phyloP scores from a whole-genome alignment of 192 early-diverging fungal species.

The Mortierella claussenii region DNA sequence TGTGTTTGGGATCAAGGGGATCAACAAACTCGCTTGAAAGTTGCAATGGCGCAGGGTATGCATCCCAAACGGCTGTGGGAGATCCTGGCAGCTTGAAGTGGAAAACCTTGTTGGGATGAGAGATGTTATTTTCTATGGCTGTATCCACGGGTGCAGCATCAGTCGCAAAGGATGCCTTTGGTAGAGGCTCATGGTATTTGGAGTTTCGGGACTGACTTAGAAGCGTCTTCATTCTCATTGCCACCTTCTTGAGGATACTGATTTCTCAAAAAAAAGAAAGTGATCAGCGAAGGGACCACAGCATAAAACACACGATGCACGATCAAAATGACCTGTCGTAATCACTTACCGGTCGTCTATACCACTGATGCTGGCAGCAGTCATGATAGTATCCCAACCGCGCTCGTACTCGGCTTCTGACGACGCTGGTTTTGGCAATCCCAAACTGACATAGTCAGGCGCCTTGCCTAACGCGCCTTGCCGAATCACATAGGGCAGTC shows the following conservation, averaged over 20 bases:
- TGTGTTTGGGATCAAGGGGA: slow-evolving; percentile 17
- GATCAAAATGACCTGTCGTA: too few species aligned
- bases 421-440: slow-evolving; percentile 17
- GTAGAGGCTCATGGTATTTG: slow-evolving; percentile 1
- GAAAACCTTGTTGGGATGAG: too few species aligned
- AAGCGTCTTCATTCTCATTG: slow-evolving; percentile 19
- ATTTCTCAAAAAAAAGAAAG: too few species aligned
- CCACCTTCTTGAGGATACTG: slow-evolving; percentile 42
- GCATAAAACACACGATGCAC: too few species aligned
- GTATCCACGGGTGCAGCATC: too few species aligned
- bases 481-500: slow-evolving; percentile 33
- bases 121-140: too few species aligned
- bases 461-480: slow-evolving; percentile 28
- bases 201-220: slow-evolving; percentile 11
- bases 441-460: slow-evolving; percentile 11
- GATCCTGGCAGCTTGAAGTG: not conserved
- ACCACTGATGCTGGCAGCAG: slow-evolving; percentile 27
- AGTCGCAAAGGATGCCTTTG: not conserved
- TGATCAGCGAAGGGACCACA: too few species aligned
- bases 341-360: slow-evolving; percentile 34
- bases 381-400: slow-evolving; percentile 44
- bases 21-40: slow-evolving; percentile 14
- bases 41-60: not conserved
- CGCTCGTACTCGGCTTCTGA: slow-evolving; percentile 17
- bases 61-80: not conserved